Percentiles rank a stretch among this genome's conserved stretches.
These are phyloP conservation scores for Panellus pusillus DNA, from an alignment of 768 basidiomycete genomes.

Conservation along the genomic window DNA sequence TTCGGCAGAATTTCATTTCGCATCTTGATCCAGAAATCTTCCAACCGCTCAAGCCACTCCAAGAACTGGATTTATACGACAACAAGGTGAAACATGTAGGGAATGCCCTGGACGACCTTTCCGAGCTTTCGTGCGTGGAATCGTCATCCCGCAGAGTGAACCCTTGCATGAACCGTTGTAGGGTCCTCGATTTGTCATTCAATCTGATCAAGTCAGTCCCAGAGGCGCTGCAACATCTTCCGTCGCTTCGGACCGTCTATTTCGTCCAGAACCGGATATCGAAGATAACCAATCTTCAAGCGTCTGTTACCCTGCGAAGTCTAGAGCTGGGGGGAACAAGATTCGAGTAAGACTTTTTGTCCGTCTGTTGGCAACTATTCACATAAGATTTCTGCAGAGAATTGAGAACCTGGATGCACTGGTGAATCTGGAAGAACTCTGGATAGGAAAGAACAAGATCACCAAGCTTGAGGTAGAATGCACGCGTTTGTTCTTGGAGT, in stretches of 20 bases:
- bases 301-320: conserved; percentile 61
- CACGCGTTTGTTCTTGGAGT: neutral
- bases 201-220: conserved; percentile 81
- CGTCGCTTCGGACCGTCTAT: conserved; percentile 74
- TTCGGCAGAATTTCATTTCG: conserved; percentile 84
- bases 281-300: conserved; percentile 66
- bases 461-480: conserved; percentile 72
- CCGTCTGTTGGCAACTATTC: neutral
- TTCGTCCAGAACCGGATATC: conserved; percentile 97
- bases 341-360: conserved; percentile 65
- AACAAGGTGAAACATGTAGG: conserved; percentile 84
- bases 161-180: conserved; percentile 30
- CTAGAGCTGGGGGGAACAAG: conserved; percentile 94
- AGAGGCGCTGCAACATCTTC: conserved; percentile 56
- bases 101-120: conserved; percentile 58
- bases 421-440: conserved; percentile 85
- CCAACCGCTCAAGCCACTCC: conserved; percentile 60
- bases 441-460: conserved; percentile 99
- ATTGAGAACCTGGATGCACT: conserved; percentile 85
- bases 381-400: conserved; percentile 46
- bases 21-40: conserved; percentile 74
- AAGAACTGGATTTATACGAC: conserved; percentile 95
- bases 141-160: neutral
- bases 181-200: conserved; percentile 91
- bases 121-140: conserved; percentile 54